Percentiles rank a stretch among this genome's conserved stretches.
These are phyloP conservation scores for Microcos paniculata DNA, from an alignment of 345 rosid species.

Conservation along the genomic window DNA sequence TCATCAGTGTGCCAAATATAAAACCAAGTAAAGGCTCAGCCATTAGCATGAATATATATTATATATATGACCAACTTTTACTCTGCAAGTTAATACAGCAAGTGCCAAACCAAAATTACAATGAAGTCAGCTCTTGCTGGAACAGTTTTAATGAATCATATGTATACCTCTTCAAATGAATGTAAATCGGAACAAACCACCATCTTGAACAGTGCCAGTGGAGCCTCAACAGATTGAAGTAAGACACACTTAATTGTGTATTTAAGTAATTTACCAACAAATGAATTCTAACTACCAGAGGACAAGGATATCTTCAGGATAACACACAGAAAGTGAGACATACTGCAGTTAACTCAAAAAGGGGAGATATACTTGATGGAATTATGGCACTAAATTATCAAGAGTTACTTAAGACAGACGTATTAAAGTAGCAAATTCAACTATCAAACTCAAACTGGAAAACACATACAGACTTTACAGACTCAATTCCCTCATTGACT, in stretches of 20 bases:
- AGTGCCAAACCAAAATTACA: neutral
- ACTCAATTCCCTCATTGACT: neutral
- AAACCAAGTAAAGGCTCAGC: neutral
- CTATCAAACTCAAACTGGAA: neutral
- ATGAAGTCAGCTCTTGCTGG: neutral
- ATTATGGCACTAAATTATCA: neutral
- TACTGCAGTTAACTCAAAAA: neutral
- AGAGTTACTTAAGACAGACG: neutral
- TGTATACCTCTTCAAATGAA: neutral
- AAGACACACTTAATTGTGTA: neutral
- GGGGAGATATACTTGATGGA: neutral
- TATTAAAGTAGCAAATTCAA: neutral
- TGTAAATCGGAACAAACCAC: neutral
- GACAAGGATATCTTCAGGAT: neutral
- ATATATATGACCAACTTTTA: neutral
- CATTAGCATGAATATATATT: neutral
- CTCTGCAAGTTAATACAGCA: neutral
- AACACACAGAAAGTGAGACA: neutral
- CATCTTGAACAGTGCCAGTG: neutral
- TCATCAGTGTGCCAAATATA: neutral
- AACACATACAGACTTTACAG: neutral
- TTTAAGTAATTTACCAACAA: neutral
- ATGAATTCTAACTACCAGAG: neutral
- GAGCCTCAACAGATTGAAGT: neutral
- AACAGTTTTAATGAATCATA: neutral